phyloP scores from a whole-genome alignment of 352 stramenopile species.

The Pythium aphanidermatum region DNA sequence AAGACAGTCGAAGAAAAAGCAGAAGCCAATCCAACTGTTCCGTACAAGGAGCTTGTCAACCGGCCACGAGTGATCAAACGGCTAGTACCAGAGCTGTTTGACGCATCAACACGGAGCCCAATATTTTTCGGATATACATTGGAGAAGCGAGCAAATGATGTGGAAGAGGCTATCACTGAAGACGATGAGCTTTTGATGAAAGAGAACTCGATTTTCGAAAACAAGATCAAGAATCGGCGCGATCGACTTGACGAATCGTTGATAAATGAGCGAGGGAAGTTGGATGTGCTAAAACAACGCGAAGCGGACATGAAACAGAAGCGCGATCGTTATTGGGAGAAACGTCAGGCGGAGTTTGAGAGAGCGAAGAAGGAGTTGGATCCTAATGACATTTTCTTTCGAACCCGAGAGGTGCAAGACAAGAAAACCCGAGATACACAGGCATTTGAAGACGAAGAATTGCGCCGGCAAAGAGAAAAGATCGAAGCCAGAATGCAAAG shows the following conservation, averaged over 20 bases:
- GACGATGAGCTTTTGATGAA: constrained; percentile 22
- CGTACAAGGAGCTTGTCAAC: constrained; percentile 33
- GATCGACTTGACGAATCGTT: constrained; percentile 28
- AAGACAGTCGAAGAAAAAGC: constrained; percentile 16
- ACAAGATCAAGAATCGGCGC: constrained; percentile 38
- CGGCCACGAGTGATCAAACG: constrained; percentile 46
- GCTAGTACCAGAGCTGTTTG: constrained; percentile 30
- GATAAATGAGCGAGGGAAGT: constrained; percentile 46
- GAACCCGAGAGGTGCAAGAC: constrained; percentile 53
- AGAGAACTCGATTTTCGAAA: constrained; percentile 46
- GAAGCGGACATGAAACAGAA: constrained; percentile 40
- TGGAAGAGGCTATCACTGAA: constrained; percentile 29
- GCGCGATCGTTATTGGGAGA: constrained; percentile 54
- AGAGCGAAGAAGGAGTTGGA: constrained; percentile 68
- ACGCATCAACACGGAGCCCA: constrained; percentile 38
- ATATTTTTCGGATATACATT: constrained; percentile 71
- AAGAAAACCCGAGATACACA: constrained; percentile 51
- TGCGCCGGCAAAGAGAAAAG: constrained; percentile 33
- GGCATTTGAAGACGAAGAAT: constrained; percentile 45
- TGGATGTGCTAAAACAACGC: constrained; percentile 41
- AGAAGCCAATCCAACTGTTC: constrained; percentile 7
- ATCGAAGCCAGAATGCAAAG: constrained; percentile 36
- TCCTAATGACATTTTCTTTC: constrained; percentile 74
- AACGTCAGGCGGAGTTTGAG: constrained; percentile 54
- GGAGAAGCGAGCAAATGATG: constrained; percentile 31